phyloP scores from a whole-genome alignment of 1,284 basidiomycete species.

The Ganoderma lingzhi region DNA sequence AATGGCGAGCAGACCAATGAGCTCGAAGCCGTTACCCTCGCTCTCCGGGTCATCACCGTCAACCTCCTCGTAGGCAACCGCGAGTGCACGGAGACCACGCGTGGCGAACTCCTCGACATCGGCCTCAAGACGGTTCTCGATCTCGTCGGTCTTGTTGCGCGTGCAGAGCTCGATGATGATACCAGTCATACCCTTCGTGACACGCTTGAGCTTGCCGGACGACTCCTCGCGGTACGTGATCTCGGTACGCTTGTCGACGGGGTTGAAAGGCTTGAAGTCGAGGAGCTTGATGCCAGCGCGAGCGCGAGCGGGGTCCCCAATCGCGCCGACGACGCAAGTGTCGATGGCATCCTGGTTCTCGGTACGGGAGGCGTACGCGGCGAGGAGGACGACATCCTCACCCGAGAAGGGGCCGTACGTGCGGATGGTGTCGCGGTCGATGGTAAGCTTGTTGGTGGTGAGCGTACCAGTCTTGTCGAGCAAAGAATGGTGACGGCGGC shows the following conservation, averaged over 20 bases:
- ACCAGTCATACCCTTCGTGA: slow-evolving; percentile 99
- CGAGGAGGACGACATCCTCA: slow-evolving; percentile 92
- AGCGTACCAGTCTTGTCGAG: slow-evolving; percentile 97
- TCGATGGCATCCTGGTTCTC: slow-evolving; percentile 99
- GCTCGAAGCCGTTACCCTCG: slow-evolving; percentile 95
- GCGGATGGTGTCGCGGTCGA: slow-evolving; percentile 92
- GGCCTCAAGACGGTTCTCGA: slow-evolving; percentile 91
- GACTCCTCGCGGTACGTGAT: slow-evolving; percentile 97
- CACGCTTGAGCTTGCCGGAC: slow-evolving; percentile 94
- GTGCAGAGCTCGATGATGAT: slow-evolving; percentile 96
- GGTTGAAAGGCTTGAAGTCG: slow-evolving; percentile 99
- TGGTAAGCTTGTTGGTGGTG: slow-evolving; percentile 99
- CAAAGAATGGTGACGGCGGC: slow-evolving; percentile 97
- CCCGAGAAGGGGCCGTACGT: slow-evolving; percentile 91
- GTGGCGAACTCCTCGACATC: slow-evolving; percentile 96
- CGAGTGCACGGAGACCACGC: slow-evolving; percentile 98
- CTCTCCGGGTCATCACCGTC: slow-evolving; percentile 83
- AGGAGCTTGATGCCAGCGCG: slow-evolving; percentile 94
- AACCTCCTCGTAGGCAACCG: slow-evolving; percentile 95
- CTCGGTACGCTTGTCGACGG: slow-evolving; percentile 98
- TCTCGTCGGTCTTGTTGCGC: slow-evolving; percentile 93
- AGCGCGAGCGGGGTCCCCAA: slow-evolving; percentile 78
- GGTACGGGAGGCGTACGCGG: slow-evolving; percentile 95
- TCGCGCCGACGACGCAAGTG: slow-evolving; percentile 83
- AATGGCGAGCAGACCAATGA: slow-evolving; percentile 97